phyloP scores from a whole-genome alignment of 768 basidiomycete species.

The Suillus lakei region DNA sequence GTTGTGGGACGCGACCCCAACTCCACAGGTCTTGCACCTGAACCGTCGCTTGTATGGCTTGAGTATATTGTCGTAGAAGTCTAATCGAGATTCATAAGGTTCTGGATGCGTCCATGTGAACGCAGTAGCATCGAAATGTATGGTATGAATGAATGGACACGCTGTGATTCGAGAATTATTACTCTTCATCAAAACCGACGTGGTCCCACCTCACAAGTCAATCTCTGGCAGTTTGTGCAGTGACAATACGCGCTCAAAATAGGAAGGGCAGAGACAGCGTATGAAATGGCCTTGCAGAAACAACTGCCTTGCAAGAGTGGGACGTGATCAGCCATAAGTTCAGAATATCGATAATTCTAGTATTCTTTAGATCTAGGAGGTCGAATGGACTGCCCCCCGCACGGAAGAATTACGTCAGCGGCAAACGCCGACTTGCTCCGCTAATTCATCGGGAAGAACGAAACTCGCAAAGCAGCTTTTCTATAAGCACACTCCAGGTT shows the following conservation, averaged over 20 bases:
- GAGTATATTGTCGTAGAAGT: slow-evolving; percentile 49
- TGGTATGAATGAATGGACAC: slow-evolving; percentile 64
- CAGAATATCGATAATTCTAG: not conserved
- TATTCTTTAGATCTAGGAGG: no score
- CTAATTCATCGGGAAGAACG: no score
- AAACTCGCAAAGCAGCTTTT: slow-evolving; percentile 17
- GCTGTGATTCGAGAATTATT: slow-evolving; percentile 38
- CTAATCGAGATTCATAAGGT: slow-evolving; percentile 40
- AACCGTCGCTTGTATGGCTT: slow-evolving; percentile 67
- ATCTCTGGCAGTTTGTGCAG: slow-evolving; percentile 69
- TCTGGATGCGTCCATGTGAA: slow-evolving; percentile 60
- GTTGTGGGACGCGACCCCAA: slow-evolving; percentile 57
- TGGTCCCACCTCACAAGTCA: slow-evolving; percentile 47
- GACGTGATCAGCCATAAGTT: not conserved
- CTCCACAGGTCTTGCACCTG: slow-evolving; percentile 67
- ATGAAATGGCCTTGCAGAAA: slow-evolving; percentile 60
- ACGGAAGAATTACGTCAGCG: slow-evolving; percentile 34
- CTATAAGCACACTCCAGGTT: slow-evolving; percentile 17
- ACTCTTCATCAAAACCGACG: slow-evolving; percentile 8
- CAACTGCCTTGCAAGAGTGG: slow-evolving; percentile 53
- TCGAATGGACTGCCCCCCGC: no score
- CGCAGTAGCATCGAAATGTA: slow-evolving; percentile 54
- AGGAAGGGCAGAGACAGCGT: slow-evolving; percentile 51
- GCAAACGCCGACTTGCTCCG: slow-evolving; percentile 33
- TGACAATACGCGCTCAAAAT: slow-evolving; percentile 68